A percentile compares a stretch with the other conserved stretches of the same genome.
Conservation (phyloP, 192 early-diverging fungal genomes). For the Borealophlyctis nickersoniae region DNA sequence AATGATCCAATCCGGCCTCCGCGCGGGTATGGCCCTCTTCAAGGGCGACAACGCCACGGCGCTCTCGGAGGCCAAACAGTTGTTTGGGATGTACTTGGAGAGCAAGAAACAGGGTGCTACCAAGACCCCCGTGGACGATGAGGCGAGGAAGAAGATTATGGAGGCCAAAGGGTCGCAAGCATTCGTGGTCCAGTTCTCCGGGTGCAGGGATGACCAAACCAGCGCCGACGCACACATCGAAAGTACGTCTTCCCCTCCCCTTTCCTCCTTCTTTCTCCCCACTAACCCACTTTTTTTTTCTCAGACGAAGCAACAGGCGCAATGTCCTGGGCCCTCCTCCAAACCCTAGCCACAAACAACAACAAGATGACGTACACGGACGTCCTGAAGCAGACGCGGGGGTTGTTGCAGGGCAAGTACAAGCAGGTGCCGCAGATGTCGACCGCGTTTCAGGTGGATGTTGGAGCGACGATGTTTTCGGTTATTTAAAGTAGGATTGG, state of each 20-base stretch:
- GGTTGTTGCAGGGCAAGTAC: slow-evolving; percentile 40
- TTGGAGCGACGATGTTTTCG: slow-evolving; percentile 27
- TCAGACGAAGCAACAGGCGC: slow-evolving; percentile 58
- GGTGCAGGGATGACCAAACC: slow-evolving; percentile 72
- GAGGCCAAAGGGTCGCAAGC: slow-evolving; percentile 29
- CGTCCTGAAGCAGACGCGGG: slow-evolving; percentile 39
- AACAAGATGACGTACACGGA: slow-evolving; percentile 43
- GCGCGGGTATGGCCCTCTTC: slow-evolving; percentile 32
- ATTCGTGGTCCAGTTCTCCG: slow-evolving; percentile 64
- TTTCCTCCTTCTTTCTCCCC: not conserved
- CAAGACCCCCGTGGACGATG: slow-evolving; percentile 18
- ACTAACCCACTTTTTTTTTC: not conserved
- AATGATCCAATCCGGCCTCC: slow-evolving; percentile 32
- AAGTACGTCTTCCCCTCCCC: slow-evolving; percentile 19
- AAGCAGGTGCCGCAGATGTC: slow-evolving; percentile 48
- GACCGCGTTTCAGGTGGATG: slow-evolving; percentile 39
- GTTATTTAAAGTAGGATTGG: slow-evolving; percentile 16
- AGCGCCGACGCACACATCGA: slow-evolving; percentile 68
- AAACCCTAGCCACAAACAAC: slow-evolving; percentile 31
- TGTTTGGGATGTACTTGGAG: slow-evolving; percentile 18
- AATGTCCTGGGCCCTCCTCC: slow-evolving; percentile 65
- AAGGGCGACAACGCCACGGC: slow-evolving; percentile 34
- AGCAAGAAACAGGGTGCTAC: not conserved
- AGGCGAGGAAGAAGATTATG: slow-evolving; percentile 15
- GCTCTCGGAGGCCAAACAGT: slow-evolving; percentile 18